phyloP scores from a whole-genome alignment of 1,284 basidiomycete species.

The Ceratobasidium sp. region DNA sequence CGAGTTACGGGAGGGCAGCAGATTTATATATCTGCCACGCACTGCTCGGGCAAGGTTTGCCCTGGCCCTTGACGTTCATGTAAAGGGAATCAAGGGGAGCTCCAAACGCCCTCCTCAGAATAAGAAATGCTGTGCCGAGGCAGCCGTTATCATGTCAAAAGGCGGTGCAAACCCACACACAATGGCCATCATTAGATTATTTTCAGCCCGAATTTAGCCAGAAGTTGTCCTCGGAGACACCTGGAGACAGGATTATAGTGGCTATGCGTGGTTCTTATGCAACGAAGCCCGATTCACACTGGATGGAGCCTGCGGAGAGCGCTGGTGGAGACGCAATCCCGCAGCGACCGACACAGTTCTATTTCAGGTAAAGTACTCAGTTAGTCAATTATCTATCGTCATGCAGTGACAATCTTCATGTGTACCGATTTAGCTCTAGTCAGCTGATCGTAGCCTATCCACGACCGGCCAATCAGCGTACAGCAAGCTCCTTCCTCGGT shows the following conservation, averaged over 20 bases:
- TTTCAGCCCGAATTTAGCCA: background rate
- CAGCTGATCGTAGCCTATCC: slow-evolving; percentile 79
- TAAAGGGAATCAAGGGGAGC: no score
- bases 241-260: background rate
- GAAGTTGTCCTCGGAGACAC: background rate
- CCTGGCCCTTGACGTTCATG: no score
- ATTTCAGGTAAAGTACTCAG: no score
- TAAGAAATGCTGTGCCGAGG: no score
- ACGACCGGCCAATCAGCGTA: slow-evolving; percentile 25
- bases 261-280: background rate
- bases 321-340: background rate
- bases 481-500: background rate
- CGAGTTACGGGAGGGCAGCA: slow-evolving; percentile 15
- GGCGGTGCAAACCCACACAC: no score
- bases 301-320: slow-evolving; percentile 4
- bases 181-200: no score
- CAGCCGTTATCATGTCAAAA: no score
- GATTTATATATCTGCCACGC: slow-evolving; percentile 22
- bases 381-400: background rate
- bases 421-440: slow-evolving; percentile 82
- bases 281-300: slow-evolving; percentile 9
- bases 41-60: slow-evolving; percentile 14
- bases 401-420: slow-evolving; percentile 65
- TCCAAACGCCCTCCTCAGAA: no score
- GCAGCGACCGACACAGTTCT: background rate